phyloP scores from a whole-genome alignment of 192 early-diverging fungal genomes.

The Spizellomyces sp. region DNA sequence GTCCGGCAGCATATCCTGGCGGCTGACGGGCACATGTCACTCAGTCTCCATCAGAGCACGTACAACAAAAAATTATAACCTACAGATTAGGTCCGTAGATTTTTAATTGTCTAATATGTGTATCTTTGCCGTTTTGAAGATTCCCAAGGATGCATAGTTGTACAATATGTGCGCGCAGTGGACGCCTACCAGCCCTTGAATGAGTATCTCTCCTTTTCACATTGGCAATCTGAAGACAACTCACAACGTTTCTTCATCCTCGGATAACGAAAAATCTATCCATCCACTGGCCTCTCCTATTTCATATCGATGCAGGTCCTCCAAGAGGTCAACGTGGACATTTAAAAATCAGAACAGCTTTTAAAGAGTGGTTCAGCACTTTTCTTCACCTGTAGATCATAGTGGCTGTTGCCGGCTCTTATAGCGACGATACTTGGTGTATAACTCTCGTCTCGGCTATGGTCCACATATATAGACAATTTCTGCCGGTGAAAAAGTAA shows the following conservation, averaged over 20 bases:
- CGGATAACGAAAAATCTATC: conserved; percentile 62
- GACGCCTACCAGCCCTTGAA: conserved; percentile 7
- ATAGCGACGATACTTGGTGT: conserved; percentile 69
- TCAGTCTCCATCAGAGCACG: neutral
- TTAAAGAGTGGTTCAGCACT: neutral
- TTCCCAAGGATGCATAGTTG: conserved; percentile 74
- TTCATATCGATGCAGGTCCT: conserved; percentile 49
- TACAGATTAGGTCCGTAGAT: conserved; percentile 61
- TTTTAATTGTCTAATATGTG: conserved; percentile 77
- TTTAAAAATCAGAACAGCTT: no score
- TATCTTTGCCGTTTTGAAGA: conserved; percentile 83
- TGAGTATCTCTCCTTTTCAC: neutral
- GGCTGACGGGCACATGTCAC: conserved; percentile 18
- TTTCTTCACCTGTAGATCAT: conserved; percentile 61
- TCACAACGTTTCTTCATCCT: conserved; percentile 33
- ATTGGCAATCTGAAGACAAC: conserved; percentile 31
- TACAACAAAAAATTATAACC: conserved; percentile 23
- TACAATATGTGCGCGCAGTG: conserved; percentile 63
- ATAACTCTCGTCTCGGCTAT: conserved; percentile 81
- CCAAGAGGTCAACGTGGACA: neutral
- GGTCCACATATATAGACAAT: conserved; percentile 62
- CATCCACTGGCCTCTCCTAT: conserved; percentile 67
- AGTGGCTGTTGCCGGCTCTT: conserved; percentile 64
- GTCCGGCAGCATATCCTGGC: conserved; percentile 36
- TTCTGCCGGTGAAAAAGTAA: conserved; percentile 15